Percentiles rank a stretch among this genome's conserved stretches.
Conservation (phyloP, 495 filamentous ascomycete genomes). For the Letharia lupina region DNA sequence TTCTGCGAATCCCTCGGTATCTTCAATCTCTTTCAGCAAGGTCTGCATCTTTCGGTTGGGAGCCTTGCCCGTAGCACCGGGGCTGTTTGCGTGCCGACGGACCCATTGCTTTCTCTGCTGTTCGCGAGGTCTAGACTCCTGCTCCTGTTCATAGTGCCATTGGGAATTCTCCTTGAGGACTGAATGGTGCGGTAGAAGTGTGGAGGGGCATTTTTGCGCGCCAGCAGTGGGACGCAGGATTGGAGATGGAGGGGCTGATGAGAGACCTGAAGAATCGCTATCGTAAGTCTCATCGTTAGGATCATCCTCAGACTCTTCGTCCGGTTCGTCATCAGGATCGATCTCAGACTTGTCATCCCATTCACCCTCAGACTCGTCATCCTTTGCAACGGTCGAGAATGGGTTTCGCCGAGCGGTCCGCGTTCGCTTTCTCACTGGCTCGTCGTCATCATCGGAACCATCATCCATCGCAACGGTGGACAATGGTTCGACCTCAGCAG, state of each 20-base stretch:
- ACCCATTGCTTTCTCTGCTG: not conserved
- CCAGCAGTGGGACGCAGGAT: not conserved
- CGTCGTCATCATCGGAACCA: not conserved
- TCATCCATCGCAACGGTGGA: not conserved
- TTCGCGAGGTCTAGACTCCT: not conserved
- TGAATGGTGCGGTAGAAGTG: no score
- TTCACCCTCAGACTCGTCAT: not conserved
- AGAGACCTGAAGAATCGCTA: not conserved
- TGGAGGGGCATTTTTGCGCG: not conserved
- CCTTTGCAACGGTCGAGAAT: not conserved
- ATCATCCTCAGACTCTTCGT: not conserved
- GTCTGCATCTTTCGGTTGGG: not conserved
- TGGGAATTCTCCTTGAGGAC: not conserved
- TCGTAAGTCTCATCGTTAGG: not conserved
- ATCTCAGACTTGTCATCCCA: not conserved
- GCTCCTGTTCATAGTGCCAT: not conserved
- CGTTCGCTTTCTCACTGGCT: no score
- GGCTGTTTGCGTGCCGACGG: not conserved
- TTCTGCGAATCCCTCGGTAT: not conserved
- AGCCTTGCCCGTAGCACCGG: not conserved
- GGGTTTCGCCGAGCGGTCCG: no score
- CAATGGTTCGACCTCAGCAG: not conserved
- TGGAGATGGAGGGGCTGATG: not conserved
- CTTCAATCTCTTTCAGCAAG: not conserved
- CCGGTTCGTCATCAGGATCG: not conserved